Conservation (phyloP, 768 basidiomycete genomes). For the Kwoniella mangroviensis region DNA sequence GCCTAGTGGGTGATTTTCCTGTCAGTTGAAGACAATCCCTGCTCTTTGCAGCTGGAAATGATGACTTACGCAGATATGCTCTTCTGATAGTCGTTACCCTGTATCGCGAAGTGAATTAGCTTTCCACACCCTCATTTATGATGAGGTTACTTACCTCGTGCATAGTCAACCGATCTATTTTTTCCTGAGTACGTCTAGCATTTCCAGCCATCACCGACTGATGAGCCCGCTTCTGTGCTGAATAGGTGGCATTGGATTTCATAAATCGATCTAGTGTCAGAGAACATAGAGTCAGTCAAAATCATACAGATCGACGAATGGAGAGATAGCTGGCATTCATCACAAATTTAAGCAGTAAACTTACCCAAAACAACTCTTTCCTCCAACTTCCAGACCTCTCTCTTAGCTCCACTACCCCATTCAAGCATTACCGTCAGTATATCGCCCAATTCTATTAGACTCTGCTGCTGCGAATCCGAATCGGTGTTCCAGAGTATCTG, state of each 20-base stretch:
- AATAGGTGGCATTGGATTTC: constrained; percentile 30
- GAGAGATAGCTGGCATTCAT: too few relatives aligned
- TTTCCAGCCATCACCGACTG: constrained; percentile 38
- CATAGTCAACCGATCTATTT: constrained; percentile 35
- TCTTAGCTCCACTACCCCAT: constrained; percentile 26
- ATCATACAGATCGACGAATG: not conserved
- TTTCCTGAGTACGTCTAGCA: constrained; percentile 36
- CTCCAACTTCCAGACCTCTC: constrained; percentile 42
- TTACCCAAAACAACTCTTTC: constrained; percentile 44
- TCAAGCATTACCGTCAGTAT: constrained; percentile 38
- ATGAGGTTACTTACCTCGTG: constrained; percentile 31
- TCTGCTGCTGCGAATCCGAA: constrained; percentile 24
- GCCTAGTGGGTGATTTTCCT: constrained; percentile 14
- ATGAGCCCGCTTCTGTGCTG: constrained; percentile 42
- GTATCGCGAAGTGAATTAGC: not conserved
- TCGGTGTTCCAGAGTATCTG: constrained; percentile 33
- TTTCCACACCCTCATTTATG: not conserved
- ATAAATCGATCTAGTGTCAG: constrained; percentile 41
- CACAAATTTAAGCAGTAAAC: not conserved
- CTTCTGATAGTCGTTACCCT: constrained; percentile 37
- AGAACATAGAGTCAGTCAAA: not conserved
- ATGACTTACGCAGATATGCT: constrained; percentile 36
- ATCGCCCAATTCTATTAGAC: constrained; percentile 32
- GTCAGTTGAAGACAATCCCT: too few relatives aligned
- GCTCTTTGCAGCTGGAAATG: not conserved